Evolutionary conservation across 2,329 filamentous ascomycete species (phyloP).

Genomic region (Colletotrichum shisoi): DNA sequence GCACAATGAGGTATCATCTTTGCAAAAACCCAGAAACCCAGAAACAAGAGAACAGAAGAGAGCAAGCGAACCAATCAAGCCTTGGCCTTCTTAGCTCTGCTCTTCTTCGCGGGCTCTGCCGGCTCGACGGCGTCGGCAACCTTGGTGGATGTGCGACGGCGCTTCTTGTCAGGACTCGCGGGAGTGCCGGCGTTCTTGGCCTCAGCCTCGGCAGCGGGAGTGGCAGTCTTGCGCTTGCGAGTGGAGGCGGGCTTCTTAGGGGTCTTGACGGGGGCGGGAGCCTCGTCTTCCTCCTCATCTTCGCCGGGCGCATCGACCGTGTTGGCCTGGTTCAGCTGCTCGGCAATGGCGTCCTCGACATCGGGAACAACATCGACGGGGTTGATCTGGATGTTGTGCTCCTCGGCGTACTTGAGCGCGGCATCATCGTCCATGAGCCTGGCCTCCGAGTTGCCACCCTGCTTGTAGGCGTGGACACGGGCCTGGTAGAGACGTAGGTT

Average conservation of each 20-base stretch:
- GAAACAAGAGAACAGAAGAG: conserved; percentile 23
- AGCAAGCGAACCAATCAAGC: conserved; percentile 26
- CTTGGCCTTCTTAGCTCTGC: conserved; percentile 39
- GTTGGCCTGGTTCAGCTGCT: conserved; percentile 62
- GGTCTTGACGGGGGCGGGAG: conserved; percentile 60
- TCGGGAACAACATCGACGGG: conserved; percentile 56
- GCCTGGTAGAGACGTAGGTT: conserved; percentile 72
- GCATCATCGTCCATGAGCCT: conserved; percentile 69
- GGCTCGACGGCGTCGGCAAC: conserved; percentile 55
- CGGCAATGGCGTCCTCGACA: conserved; percentile 64
- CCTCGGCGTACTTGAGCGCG: conserved; percentile 67
- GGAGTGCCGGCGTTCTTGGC: conserved; percentile 53
- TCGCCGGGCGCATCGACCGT: conserved; percentile 52
- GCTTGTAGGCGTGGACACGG: conserved; percentile 70
- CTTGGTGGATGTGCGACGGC: conserved; percentile 65
- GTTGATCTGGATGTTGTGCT: conserved; percentile 63
- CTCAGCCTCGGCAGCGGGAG: conserved; percentile 54
- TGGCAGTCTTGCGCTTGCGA: conserved; percentile 66
- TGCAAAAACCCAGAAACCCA: conserved; percentile 39
- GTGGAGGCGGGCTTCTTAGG: conserved; percentile 62
- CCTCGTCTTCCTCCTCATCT: conserved; percentile 53
- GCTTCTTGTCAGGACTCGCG: conserved; percentile 69
- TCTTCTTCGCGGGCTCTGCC: conserved; percentile 68
- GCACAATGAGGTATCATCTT: conserved; percentile 40
- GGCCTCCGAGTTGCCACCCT: conserved; percentile 64